These are phyloP conservation scores for Beauveria medogensis DNA, from an alignment of 2,329 filamentous ascomycete species.

Conservation along the genomic window DNA sequence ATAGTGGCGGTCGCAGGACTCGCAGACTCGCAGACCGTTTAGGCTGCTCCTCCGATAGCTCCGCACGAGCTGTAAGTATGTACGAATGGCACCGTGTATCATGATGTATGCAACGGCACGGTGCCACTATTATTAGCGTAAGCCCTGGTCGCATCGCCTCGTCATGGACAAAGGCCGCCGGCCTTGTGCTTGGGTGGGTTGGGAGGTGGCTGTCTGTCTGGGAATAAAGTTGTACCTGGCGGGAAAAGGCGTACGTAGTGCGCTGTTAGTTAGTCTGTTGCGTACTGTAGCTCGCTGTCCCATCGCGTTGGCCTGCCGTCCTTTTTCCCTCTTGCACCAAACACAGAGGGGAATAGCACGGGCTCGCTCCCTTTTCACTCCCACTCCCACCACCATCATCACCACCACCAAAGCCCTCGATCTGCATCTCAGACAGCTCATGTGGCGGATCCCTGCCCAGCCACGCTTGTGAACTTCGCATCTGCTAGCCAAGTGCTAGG, in stretches of 20 bases:
- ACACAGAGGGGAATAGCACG: background rate
- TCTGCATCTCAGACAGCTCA: slow-evolving; percentile 4
- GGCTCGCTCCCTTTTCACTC: background rate
- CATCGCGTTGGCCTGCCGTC: too few relatives aligned
- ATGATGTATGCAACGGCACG: background rate
- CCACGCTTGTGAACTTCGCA: background rate
- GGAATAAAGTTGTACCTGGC: background rate
- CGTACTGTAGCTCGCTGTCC: too few relatives aligned
- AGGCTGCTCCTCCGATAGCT: slow-evolving; percentile 4
- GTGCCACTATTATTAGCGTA: background rate
- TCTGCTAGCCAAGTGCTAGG: background rate
- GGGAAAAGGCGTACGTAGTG: background rate
- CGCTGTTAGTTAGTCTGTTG: too few relatives aligned
- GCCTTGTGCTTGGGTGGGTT: background rate
- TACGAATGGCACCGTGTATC: background rate
- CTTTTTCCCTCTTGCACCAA: too few relatives aligned
- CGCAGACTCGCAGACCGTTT: background rate
- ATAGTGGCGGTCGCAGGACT: background rate
- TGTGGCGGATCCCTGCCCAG: slow-evolving; percentile 3
- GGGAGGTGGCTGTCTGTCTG: background rate
- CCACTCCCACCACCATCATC: background rate
- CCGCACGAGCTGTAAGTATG: background rate
- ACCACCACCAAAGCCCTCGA: background rate
- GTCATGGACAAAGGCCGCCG: background rate
- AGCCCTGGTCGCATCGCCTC: background rate